These are phyloP conservation scores for Pythium aphanidermatum DNA, from an alignment of 352 stramenopile genomes.

Conservation along the genomic window DNA sequence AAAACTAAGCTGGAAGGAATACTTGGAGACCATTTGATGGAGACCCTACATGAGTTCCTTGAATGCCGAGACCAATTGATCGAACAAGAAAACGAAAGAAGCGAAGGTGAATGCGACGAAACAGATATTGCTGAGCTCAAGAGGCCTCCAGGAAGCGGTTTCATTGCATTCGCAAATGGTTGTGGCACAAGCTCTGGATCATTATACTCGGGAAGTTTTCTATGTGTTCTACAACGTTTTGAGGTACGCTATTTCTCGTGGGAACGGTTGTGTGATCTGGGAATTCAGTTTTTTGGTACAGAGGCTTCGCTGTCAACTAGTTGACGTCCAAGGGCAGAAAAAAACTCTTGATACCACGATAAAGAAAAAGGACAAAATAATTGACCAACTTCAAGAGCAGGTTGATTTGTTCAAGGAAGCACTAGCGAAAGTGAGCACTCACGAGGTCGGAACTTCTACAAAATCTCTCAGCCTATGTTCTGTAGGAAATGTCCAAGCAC, in stretches of 20 bases:
- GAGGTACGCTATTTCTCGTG: too few species aligned
- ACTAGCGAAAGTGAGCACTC: slow-evolving; percentile 32
- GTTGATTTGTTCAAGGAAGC: slow-evolving; percentile 60
- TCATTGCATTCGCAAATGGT: slow-evolving; percentile 31
- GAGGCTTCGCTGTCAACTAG: slow-evolving; percentile 29
- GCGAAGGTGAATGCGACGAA: not conserved
- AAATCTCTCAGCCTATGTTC: not conserved
- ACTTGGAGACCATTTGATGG: slow-evolving; percentile 5
- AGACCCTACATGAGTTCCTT: slow-evolving; percentile 11
- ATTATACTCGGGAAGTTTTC: slow-evolving; percentile 39
- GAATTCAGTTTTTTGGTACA: slow-evolving; percentile 8
- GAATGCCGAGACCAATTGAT: slow-evolving; percentile 4
- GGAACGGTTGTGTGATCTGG: too few species aligned
- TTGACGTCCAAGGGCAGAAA: slow-evolving; percentile 38
- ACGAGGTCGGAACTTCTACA: not conserved
- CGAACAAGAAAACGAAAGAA: not conserved
- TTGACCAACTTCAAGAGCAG: slow-evolving; percentile 36
- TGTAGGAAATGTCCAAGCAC: not conserved
- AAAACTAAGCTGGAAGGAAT: slow-evolving; percentile 15
- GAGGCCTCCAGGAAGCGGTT: not conserved
- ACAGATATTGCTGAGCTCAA: not conserved
- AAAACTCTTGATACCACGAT: slow-evolving; percentile 22
- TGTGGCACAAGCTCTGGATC: slow-evolving; percentile 30
- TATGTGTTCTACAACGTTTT: slow-evolving; percentile 36
- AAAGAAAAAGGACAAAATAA: slow-evolving; percentile 24